Percentiles rank a stretch among this genome's conserved stretches.
phyloP scores from a whole-genome alignment of 495 filamentous ascomycete species.

The Endocarpon pusillum region DNA sequence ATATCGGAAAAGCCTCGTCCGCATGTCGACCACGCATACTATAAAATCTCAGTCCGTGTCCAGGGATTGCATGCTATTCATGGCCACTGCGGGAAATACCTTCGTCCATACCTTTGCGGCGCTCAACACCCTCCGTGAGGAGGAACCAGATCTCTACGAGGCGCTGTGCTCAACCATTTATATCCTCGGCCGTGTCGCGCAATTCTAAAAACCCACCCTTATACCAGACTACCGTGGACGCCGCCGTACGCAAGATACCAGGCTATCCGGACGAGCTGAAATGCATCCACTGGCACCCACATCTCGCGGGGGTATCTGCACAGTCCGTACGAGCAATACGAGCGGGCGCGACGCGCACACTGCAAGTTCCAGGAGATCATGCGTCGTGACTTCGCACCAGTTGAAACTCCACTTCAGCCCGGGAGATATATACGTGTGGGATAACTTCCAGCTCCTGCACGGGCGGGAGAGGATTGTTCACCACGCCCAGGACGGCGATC shows the following conservation, averaged over 20 bases:
- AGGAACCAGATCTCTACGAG: not conserved
- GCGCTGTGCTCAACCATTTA: not conserved
- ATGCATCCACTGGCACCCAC: not conserved
- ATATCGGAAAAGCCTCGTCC: not conserved
- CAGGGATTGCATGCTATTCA: not conserved
- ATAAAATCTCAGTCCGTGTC: not conserved
- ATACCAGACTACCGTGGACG: not conserved
- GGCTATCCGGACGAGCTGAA: not conserved
- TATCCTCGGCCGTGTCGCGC: not conserved
- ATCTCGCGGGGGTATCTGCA: not conserved
- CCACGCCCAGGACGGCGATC: not conserved
- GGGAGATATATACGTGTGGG: slow-evolving; percentile 1
- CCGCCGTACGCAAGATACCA: not conserved
- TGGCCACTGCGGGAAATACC: not conserved
- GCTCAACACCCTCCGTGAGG: not conserved
- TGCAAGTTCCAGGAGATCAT: not conserved
- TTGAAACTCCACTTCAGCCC: not conserved
- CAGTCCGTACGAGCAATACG: not conserved
- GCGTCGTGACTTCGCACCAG: not conserved
- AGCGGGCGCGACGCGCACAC: not conserved
- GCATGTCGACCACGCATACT: not conserved
- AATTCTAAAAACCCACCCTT: not conserved
- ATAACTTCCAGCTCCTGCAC: not conserved
- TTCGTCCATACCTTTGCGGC: not conserved
- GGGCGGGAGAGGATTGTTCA: slow-evolving; percentile 1